These are phyloP conservation scores for Salinomyces thailandicus DNA, from an alignment of 2,329 filamentous ascomycete genomes.

Conservation along the genomic window DNA sequence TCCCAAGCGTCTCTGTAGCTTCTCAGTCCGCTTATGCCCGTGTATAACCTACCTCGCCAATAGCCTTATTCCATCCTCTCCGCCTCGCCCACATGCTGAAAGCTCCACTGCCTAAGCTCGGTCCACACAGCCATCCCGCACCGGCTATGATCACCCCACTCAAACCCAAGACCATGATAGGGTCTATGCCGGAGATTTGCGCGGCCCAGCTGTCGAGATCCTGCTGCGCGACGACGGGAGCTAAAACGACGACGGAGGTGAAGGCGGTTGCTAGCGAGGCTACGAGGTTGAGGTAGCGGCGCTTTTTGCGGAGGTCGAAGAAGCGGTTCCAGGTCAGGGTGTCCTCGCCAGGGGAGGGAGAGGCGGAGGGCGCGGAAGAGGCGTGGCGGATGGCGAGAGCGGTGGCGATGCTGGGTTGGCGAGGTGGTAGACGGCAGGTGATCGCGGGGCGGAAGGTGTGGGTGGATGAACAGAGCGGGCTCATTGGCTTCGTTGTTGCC, in stretches of 20 bases:
- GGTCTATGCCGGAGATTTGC: slow-evolving; percentile 73
- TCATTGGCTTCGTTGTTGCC: slow-evolving; percentile 1
- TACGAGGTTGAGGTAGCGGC: slow-evolving; percentile 70
- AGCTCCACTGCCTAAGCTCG: slow-evolving; percentile 65
- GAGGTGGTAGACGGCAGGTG: slow-evolving; percentile 4
- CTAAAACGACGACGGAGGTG: slow-evolving; percentile 51
- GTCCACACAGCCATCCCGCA: slow-evolving; percentile 81
- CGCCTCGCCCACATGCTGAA: slow-evolving; percentile 69
- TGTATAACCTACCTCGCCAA: slow-evolving; percentile 54
- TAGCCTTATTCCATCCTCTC: slow-evolving; percentile 50
- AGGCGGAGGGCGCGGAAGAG: slow-evolving; percentile 1
- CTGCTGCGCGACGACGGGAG: slow-evolving; percentile 56
- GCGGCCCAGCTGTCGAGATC: slow-evolving; percentile 56
- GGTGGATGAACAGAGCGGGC: slow-evolving; percentile 2
- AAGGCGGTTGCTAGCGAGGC: slow-evolving; percentile 61
- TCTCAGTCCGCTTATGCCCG: no score
- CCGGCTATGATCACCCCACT: slow-evolving; percentile 66
- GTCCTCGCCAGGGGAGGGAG: slow-evolving; percentile 3
- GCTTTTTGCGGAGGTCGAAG: slow-evolving; percentile 77
- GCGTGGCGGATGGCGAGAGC: not conserved
- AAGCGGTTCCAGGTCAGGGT: slow-evolving; percentile 70
- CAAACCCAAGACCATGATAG: slow-evolving; percentile 72
- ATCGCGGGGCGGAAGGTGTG: slow-evolving; percentile 2
- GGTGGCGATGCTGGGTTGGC: not conserved
- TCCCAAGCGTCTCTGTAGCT: not conserved